Base-by-base conservation (phyloP, 768 basidiomycete species). In the Asterophora lycoperdoides region DNA sequence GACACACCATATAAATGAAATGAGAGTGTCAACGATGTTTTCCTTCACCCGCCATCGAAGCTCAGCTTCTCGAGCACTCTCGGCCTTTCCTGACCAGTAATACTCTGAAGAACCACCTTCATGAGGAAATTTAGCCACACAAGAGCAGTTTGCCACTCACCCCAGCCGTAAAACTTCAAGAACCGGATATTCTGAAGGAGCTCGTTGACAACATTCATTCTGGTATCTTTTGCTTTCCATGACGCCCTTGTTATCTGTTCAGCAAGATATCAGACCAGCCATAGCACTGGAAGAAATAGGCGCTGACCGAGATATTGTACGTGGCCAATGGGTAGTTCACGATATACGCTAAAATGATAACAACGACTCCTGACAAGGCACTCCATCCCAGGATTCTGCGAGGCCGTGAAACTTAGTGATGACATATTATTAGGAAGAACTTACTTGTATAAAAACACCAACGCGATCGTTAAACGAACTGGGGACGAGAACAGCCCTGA, bases 131-230 rank as follows among this genome's bases (percentile, higher is more conserved):
- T n/a, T 14, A 23, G 23, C 5, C 28, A 2, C 14, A 42, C 5
- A 6, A 10, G 13, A 11, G 11, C 3, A 18, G 4, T n/a, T 5
- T 5, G 36, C 9, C 51, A 20, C 46, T 56, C 57, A 83, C 84
- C 84, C 85, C 85, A 85, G 10, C 84, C 84, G 59, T 86, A 88
- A 60, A 81, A 85, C 60, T 87, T 87, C 49, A 87, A 64, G 60
- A 85, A 85, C 10, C 82, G 73, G 48, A 86, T 79, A 53, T 83
- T 86, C 60, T 86, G 84, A 56, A 90, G 75, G 1, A 90, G 68
- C 59, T 90, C 89, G 54, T 86, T 87, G 46, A 89, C 84, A 6
- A 78, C 67, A 50, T 72, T 78, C 79, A 89, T 88, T 19, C 88
- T 68, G 15, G 63, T 65, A 60, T 92, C 89, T 48, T 79, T 76